Percentiles rank a stretch among this genome's conserved stretches.
Conservation (phyloP, 305 asterid genomes). For the Fraxinus angustifolia region DNA sequence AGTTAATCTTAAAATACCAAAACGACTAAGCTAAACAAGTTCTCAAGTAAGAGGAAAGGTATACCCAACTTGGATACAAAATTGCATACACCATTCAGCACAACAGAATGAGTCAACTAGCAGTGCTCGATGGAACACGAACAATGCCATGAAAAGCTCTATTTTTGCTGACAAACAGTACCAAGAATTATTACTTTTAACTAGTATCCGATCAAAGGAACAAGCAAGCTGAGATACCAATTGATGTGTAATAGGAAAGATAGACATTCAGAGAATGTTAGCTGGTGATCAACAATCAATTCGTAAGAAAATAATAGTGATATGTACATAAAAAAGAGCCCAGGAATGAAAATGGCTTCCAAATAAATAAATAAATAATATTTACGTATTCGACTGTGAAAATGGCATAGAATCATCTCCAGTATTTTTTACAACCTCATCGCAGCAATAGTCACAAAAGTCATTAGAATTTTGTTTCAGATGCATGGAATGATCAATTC, state of each 20-base stretch:
- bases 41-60: neutral
- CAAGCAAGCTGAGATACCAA: neutral
- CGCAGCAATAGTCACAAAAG: slow-evolving; percentile 32
- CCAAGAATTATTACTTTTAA: neutral
- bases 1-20: neutral
- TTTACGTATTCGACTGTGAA: neutral
- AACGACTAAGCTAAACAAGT: neutral
- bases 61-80: neutral
- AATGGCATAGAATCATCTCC: slow-evolving; percentile 13
- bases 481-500: slow-evolving; percentile 38
- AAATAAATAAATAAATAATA: neutral
- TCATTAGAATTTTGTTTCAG: slow-evolving; percentile 23
- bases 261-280: too few species aligned
- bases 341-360: slow-evolving; percentile 12
- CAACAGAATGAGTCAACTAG: neutral
- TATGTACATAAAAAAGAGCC: slow-evolving; percentile 13
- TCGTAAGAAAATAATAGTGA: neutral
- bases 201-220: neutral
- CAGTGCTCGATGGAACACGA: neutral
- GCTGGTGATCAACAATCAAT: neutral
- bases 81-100: neutral
- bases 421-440: slow-evolving; percentile 19
- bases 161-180: neutral
- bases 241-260: neutral
- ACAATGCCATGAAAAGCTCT: neutral